Base-by-base conservation (phyloP, 1,284 basidiomycete species). In the Butyriboletus appendiculatus region DNA sequence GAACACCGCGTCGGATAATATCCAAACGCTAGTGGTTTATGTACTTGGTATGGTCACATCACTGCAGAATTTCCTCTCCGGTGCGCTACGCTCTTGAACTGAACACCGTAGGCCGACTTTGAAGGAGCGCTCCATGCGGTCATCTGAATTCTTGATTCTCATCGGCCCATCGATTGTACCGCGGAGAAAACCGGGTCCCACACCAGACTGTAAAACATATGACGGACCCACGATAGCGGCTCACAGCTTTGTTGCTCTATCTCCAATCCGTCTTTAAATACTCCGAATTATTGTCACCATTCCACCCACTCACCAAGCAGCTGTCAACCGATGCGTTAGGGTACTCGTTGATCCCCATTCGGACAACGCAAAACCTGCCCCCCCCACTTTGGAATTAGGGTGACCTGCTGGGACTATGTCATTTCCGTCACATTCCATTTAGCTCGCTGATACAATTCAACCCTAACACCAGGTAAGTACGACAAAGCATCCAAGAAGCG, bases 361-460 rank as follows among this genome's bases (percentile, higher is more conserved):
- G 33, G 35, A 40, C 45, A 24, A 48, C 22, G 10, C 32, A 39
- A 42, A 48, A 38, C 45, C 30, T 34, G 32, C 37, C 33, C 37
- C 37, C 26, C 26, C 30, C 37, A 38, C 42, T 33, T 47, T 52
- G 51, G 62, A 53, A 60, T 45, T 35, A 41, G 52, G 52, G 48
- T 41, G 33, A 24, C 39, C 16, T 38, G 28, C 26, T 28, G 34
- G 33, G 48, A 44, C 35, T 40, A 33, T 42, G 30, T 59, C 43
- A 30, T 28, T 20, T 40, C 28, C n/a, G 30, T 40, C 44, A 35
- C 7, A 33, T 43, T 15, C 30, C 38, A 48, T 41, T 44, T 43
- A 39, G 45, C 26, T 61, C 45, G 44, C 53, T 39, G 38, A 41
- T 37, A 40, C 32, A 12, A 43, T 40, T 42, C 42, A 24, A 18